Base-by-base conservation (phyloP, 148 eudicot species). In the Chenopodium suecicum region DNA sequence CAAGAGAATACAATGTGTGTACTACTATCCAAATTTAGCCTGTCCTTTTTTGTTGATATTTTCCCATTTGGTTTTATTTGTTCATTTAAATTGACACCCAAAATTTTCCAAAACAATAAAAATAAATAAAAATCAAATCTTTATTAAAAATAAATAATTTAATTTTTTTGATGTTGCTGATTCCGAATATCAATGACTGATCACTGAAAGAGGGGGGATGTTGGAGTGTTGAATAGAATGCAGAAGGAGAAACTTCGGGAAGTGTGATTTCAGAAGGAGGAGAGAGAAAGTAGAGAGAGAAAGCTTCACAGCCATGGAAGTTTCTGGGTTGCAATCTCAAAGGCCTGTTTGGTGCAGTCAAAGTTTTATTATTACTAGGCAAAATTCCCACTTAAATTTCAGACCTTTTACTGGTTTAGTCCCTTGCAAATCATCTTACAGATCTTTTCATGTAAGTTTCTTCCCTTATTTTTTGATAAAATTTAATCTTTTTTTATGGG, bases 331-430 rank as follows among this genome's bases (percentile, higher is more conserved):
- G 85, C 93, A 87, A 52, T 46, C 83, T 10, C 92, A 84, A 77
- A 86, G 78, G 76, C 84, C 91, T 54, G 14, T 91, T 62, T 85
- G 86, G 75, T 82, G 87, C 41, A 86, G 86, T 46, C 79, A 82
- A 34, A 78, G 76, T 67, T 41, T 54, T 77, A 50, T 50, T 12
- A 50, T 50, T 50, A 50, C 14, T 50, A 44, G 73, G n/a, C 81
- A 82, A 58, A 81, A 50, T 88, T 32, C 88, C 78, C 88, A 76
- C 29, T 80, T 81, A n/a, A 88, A 83, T 79, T 87, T 86, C 78
- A 89, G 90, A 71, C 91, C 89, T 0, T 89, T 85, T 85, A 58
- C 88, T 69, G 91, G 89, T 20, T 84, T 89, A 27, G 75, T 85
- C 44, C 86, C 90, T 67, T 73, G 37, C 58, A 81, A 84, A 74